phyloP scores from a whole-genome alignment of 208 protist genomes.

The Leishmania guyanensis region DNA sequence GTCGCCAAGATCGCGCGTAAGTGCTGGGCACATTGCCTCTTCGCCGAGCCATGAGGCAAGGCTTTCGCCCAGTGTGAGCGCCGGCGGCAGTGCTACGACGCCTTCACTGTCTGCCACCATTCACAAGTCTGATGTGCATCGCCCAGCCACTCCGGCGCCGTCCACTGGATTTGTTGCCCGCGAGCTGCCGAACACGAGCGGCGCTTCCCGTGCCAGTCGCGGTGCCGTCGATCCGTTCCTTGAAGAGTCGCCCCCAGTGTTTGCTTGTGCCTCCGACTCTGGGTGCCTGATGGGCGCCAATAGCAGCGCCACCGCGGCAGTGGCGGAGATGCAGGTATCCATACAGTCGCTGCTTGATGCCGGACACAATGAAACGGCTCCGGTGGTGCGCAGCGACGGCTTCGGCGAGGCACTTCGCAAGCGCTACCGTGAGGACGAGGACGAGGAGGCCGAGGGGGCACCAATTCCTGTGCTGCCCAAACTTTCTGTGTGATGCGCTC shows the following conservation, averaged over 20 bases:
- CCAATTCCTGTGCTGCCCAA: constrained; percentile 17
- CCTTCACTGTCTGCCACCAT: background rate
- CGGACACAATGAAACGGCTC: constrained; percentile 32
- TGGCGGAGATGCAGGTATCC: constrained; percentile 24
- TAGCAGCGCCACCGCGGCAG: background rate
- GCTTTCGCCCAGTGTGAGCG: background rate
- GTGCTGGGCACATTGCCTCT: constrained; percentile 8
- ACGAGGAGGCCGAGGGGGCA: constrained; percentile 31
- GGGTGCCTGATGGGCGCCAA: background rate
- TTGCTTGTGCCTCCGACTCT: background rate
- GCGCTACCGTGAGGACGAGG: constrained; percentile 78
- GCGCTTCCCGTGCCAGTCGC: background rate
- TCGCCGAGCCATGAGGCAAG: background rate
- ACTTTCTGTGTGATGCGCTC: constrained; percentile 5
- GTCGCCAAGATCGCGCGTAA: constrained; percentile 11
- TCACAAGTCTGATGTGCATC: background rate
- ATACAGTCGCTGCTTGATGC: constrained; percentile 62
- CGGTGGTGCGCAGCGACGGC: constrained; percentile 43
- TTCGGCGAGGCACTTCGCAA: constrained; percentile 82
- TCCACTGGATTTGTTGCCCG: constrained; percentile 13
- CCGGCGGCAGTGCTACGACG: background rate
- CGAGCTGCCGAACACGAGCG: constrained; percentile 16
- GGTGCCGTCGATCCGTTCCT: constrained; percentile 40
- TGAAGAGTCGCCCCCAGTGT: background rate
- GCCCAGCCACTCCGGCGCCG: background rate